Conservation (phyloP, 148 eudicot genomes). For the Rhododendron mucronatum region DNA sequence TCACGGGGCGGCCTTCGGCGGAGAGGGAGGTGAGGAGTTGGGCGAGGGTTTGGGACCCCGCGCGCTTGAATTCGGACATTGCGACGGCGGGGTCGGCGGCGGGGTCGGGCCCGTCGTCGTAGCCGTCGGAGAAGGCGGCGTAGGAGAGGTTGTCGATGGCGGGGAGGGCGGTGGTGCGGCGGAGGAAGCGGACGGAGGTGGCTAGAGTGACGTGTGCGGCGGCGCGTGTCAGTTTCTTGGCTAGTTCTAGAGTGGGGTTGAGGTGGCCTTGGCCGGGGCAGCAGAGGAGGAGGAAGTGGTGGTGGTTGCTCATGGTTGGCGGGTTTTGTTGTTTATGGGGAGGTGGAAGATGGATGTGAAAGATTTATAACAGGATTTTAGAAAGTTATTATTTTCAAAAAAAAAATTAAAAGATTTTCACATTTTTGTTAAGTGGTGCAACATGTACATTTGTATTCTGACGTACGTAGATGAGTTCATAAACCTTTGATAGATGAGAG, state of each 20-base stretch:
- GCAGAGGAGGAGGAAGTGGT: constrained; percentile 32
- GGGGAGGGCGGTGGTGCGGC: constrained; percentile 14
- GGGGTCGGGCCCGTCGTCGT: constrained; percentile 21
- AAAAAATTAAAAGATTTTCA: too few relatives aligned
- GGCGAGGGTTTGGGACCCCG: constrained; percentile 16
- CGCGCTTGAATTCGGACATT: constrained; percentile 19
- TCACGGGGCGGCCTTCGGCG: constrained; percentile 31
- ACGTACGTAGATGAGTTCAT: not conserved
- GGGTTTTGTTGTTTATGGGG: not conserved
- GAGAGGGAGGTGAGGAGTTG: not conserved
- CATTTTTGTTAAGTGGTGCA: too few relatives aligned
- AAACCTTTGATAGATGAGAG: not conserved
- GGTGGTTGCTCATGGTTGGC: not conserved
- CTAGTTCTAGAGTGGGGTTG: constrained; percentile 52
- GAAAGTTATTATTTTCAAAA: too few relatives aligned
- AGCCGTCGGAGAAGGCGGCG: constrained; percentile 32
- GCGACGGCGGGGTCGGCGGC: not conserved
- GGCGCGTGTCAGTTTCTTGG: constrained; percentile 33
- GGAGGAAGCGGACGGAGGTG: constrained; percentile 24
- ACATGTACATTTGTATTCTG: not conserved
- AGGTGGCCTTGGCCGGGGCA: constrained; percentile 49
- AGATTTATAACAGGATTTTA: not conserved
- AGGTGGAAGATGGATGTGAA: not conserved
- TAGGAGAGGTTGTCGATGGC: constrained; percentile 20
- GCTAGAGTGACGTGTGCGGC: constrained; percentile 35